Base-by-base conservation (phyloP, 108 stramenopile species). In the Conticribra weissflogii region DNA sequence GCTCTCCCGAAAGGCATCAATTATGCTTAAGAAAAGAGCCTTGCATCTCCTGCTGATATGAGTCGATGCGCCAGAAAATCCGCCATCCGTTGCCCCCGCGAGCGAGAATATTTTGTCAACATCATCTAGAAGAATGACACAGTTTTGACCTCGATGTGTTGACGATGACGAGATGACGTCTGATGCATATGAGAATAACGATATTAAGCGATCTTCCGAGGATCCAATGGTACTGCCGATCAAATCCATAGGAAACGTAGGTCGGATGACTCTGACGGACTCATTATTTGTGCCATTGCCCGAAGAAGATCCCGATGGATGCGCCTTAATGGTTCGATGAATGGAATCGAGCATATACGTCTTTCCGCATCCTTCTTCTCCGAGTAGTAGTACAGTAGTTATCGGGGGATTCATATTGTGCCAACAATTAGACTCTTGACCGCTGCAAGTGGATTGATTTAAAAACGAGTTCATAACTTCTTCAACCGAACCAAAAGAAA, bases 321-420 rank as follows among this genome's bases (percentile, higher is more conserved):
- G 36, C n/a, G n/a, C n/a, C n/a, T n/a, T n/a, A 19, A 48, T 30
- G 24, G 30, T 67, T 24, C 27, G 34, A 71, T 80, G 46, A 33
- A 90, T 74, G 33, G 75, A 47, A 59, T 90, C 73, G 29, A 87
- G 83, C n/a, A 87, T 61, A 66, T 81, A 69, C 0, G 90, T 86
- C 53, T 94, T 94, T 12, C 90, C 93, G 34, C 74, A 81, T 4
- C 93, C 93, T 65, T 83, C 76, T 41, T 81, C 63, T n/a, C 90
- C 93, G 1, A 81, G 56, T 23, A 88, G 15, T n/a, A 94, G 45
- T 12, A 81, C 50, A 15, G 72, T 62, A 30, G 81, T 78, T 8
- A 81, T 41, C 14, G 60, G 24, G 12, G 25, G 31, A 8, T 31
- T 15, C 2, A 12, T 7, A 19, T 54, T 33, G 1, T 56, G 28